These are phyloP conservation scores for Nelumbo lutea DNA, from an alignment of 164 flowering plant species.

Conservation along the genomic window DNA sequence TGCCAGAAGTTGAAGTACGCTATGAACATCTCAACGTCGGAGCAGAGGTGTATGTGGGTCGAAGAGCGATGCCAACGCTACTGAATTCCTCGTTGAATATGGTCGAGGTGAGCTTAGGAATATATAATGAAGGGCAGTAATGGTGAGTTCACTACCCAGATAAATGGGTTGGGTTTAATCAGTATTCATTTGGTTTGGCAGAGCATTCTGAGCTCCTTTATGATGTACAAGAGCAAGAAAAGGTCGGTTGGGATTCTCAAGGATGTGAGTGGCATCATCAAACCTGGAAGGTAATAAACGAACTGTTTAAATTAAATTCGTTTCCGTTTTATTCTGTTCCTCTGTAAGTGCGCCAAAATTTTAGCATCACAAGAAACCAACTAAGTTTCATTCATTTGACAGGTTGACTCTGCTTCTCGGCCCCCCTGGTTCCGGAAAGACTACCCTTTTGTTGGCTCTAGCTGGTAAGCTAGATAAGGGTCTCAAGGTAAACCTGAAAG, in stretches of 20 bases:
- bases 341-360: not conserved
- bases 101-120: constrained; percentile 7
- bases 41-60: constrained; percentile 14
- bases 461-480: constrained; percentile 37
- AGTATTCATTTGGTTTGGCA: constrained; percentile 6
- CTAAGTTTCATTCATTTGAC: not conserved
- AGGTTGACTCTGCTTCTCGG: constrained; percentile 45
- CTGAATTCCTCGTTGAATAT: constrained; percentile 8
- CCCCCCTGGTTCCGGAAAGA: constrained; percentile 28
- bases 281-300: constrained; percentile 29
- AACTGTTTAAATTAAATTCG: too few relatives aligned
- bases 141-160: too few relatives aligned
- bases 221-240: constrained; percentile 22
- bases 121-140: not conserved
- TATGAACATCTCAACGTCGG: constrained; percentile 13
- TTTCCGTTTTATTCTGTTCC: not conserved
- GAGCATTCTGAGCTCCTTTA: constrained; percentile 20
- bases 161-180: not conserved
- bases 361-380: not conserved
- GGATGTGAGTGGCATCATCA: constrained; percentile 29
- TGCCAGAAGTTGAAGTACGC: constrained; percentile 14
- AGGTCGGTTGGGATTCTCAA: constrained; percentile 23
- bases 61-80: constrained; percentile 14
- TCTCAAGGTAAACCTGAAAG: constrained; percentile 31
- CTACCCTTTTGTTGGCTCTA: constrained; percentile 16